Conservation (phyloP, 345 rosid genomes). For the Rhodamnia rubescens region DNA sequence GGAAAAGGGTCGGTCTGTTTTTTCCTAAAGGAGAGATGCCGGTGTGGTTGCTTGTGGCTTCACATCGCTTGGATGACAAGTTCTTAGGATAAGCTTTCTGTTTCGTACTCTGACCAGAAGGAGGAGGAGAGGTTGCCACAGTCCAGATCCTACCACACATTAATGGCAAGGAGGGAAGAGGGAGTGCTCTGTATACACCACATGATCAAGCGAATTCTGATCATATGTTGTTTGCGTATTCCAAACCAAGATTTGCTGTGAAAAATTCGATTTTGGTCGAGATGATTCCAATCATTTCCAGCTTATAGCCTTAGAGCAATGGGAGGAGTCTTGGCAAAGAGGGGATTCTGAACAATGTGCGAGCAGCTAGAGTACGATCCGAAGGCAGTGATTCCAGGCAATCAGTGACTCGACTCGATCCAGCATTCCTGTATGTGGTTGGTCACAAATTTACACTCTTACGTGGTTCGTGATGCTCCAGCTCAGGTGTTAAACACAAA, state of each 20-base stretch:
- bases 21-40: rapidly evolving
- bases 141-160: not conserved
- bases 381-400: not conserved
- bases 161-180: not conserved
- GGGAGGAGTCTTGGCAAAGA: not conserved
- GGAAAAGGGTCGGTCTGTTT: not conserved
- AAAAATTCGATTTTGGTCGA: not conserved
- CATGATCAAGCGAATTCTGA: not conserved
- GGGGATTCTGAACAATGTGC: not conserved
- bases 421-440: no score
- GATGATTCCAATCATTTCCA: not conserved
- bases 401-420: not conserved
- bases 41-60: not conserved
- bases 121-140: not conserved
- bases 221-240: not conserved
- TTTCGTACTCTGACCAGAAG: no score
- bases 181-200: not conserved
- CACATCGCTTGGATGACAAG: not conserved
- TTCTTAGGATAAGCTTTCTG: not conserved
- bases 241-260: not conserved
- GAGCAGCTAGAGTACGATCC: not conserved
- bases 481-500: no score
- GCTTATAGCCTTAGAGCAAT: not conserved
- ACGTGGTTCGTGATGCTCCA: not conserved
- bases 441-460: no score